Base-by-base conservation (phyloP, 257 asterid species). In the Fraxinus pennsylvanica region DNA sequence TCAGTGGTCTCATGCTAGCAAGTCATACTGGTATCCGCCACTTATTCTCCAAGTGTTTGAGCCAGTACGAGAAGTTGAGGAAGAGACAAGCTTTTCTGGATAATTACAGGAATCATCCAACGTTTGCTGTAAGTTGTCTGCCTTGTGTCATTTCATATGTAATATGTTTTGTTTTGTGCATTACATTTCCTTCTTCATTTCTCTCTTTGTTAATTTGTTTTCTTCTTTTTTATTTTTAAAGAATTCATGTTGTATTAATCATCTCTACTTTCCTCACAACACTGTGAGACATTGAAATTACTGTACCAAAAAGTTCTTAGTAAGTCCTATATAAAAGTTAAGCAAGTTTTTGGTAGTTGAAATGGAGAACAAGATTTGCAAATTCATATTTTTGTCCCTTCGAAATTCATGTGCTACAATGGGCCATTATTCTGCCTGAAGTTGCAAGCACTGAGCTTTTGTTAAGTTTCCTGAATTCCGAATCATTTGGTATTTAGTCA, bases 21-120 rank as follows among this genome's bases (percentile, higher is more conserved):
- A 96, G 99, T 84, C 97, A 96, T 81, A 96, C 99, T 82, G 97
- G 99, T 74, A 93, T 96, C 82, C 99, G 99, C 70, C 99, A 96
- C 86, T 89, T 96, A 87, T 96, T 96, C 83, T 86, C 96, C 83
- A 93, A 93, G 87, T 93, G 97, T 75, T 86, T 96, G 95, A 91
- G 94, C 90, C 99, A 96, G 85, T 96, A 96, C 79, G 98, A 93
- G 80, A 93, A 93, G 85, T 84, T 96, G 91, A 89, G 99, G 85
- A 96, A 96, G 90, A 90, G 98, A 79, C 98, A 93, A 89, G 99
- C 99, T 78, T 96, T 96, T 90, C 97, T 96, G 63, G 99, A 96
- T 80, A 96, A 93, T 75, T 96, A 96, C 87, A 89, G 95, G 86
- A 96, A 92, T 80, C 88, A 91, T 76, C 96, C 98, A 39, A 90